Base-by-base conservation (phyloP, 2,329 filamentous ascomycete species). In the Colletotrichum sp. region DNA sequence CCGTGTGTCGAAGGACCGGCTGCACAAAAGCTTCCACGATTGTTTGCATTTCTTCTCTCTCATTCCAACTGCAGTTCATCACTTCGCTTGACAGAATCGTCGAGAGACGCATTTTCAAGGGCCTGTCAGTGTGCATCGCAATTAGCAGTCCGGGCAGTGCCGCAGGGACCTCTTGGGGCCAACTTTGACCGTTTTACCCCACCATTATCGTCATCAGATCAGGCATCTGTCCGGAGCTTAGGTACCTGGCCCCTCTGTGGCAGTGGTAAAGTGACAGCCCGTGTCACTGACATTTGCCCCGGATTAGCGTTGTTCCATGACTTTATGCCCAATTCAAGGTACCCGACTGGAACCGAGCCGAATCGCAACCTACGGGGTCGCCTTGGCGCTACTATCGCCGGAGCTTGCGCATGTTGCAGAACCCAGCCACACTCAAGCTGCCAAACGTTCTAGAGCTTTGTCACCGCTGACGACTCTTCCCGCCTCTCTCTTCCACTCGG, bases 361-460 rank as follows among this genome's bases (percentile, higher is more conserved):
- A 70, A 71, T 63, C 55, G 68, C 57, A 67, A 31, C 33, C 54
- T 47, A 72, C 70, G 47, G 57, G 29, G 21, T 63, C 55, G 73
- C 9, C 73, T 73, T 75, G 70, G 73, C 70, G 73, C 70, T 57
- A 58, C 62, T 47, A 63, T 57, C 66, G 47, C 71, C 47, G 73
- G 66, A 75, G 73, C 73, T 75, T 75, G 73, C 70, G 73, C 70
- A 73, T 67, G 61, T 70, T 75, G 72, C 70, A 70, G 61, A 69
- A 73, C 70, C 73, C 73, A 75, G 73, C 73, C 73, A 75, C 73
- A 70, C 59, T 73, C 65, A 31, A 73, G 64, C 69, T 70, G 21
- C 66, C 71, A 70, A 13, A 66, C 57, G 66, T 61, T 55, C 72
- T 54, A 27, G 38, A 75, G 68, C 66, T 76, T 69, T 66, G 74